A percentile compares a stretch with the other conserved stretches of the same genome.
phyloP scores from a whole-genome alignment of 352 stramenopile species.

The Aphanomyces stellatus region DNA sequence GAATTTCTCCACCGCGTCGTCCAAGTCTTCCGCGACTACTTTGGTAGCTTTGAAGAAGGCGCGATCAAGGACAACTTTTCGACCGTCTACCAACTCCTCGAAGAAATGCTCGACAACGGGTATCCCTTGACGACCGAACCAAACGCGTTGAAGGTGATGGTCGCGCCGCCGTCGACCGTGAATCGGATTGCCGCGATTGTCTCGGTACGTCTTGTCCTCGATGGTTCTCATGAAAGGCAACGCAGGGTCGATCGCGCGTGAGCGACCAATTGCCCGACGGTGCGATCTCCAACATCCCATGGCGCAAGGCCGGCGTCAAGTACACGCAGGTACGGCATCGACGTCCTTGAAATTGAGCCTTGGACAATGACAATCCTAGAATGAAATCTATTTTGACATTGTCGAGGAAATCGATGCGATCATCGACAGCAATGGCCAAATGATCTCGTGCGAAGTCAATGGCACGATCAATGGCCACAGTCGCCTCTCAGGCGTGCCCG shows the following conservation, averaged over 20 bases:
- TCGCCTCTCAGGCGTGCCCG: slow-evolving; percentile 93
- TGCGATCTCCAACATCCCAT: slow-evolving; percentile 95
- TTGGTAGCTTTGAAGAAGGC: slow-evolving; percentile 93
- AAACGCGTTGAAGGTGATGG: slow-evolving; percentile 96
- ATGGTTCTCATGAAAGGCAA: not conserved
- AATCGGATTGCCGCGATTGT: slow-evolving; percentile 83
- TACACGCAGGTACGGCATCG: slow-evolving; percentile 61
- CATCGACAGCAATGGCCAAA: slow-evolving; percentile 82
- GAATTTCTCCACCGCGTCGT: slow-evolving; percentile 96
- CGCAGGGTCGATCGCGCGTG: slow-evolving; percentile 76
- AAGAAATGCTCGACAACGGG: slow-evolving; percentile 97
- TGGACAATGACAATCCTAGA: slow-evolving; percentile 34
- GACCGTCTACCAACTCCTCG: slow-evolving; percentile 92
- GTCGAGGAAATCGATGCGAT: slow-evolving; percentile 98
- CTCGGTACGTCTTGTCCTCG: slow-evolving; percentile 30
- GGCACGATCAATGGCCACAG: slow-evolving; percentile 94
- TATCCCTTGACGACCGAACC: slow-evolving; percentile 96
- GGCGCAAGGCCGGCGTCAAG: slow-evolving; percentile 92
- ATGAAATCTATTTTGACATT: slow-evolving; percentile 99
- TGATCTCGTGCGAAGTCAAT: slow-evolving; percentile 93
- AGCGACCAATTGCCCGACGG: slow-evolving; percentile 88
- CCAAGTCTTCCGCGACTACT: slow-evolving; percentile 96
- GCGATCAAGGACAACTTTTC: slow-evolving; percentile 98
- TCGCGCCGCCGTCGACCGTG: slow-evolving; percentile 91
- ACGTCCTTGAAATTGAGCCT: too few relatives aligned